Conservation (phyloP, 768 basidiomycete species). For the Kwoniella botswanensis region DNA sequence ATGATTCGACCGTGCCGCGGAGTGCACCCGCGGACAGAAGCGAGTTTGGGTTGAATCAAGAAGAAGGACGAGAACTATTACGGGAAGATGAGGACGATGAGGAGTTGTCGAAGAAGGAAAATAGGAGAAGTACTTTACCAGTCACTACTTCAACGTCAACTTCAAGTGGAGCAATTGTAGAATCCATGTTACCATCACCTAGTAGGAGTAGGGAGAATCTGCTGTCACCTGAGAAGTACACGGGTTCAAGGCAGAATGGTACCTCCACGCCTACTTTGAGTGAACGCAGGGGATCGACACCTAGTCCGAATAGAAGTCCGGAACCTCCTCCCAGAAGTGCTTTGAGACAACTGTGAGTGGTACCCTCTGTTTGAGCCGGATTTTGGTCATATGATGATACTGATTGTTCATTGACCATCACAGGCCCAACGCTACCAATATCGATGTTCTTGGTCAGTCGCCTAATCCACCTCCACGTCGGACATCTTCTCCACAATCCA, state of each 20-base stretch:
- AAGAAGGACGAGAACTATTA: background rate
- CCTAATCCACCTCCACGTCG: background rate
- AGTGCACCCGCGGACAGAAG: conserved; percentile 40
- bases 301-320: conserved; percentile 39
- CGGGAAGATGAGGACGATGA: conserved; percentile 25
- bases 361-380: background rate
- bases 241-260: background rate
- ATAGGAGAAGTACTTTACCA: conserved; percentile 33
- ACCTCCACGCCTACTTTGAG: conserved; percentile 8
- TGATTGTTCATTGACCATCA: too few species aligned
- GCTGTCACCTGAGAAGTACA: conserved; percentile 23
- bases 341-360: conserved; percentile 37
- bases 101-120: conserved; percentile 16
- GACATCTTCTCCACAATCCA: conserved; percentile 15
- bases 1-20: conserved; percentile 1
- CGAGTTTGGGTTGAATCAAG: conserved; percentile 31
- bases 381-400: background rate
- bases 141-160: conserved; percentile 23
- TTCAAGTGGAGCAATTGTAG: conserved; percentile 12
- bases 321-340: conserved; percentile 45
- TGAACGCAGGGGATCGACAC: conserved; percentile 14
- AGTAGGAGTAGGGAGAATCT: conserved; percentile 14
- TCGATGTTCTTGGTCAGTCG: background rate
- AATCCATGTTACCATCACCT: conserved; percentile 3
- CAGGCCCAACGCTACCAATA: conserved; percentile 13